Percentiles rank a stretch among this genome's conserved stretches.
These are phyloP conservation scores for Chrysanthemum seticuspe DNA, from an alignment of 129 eudicot genomes.

Conservation along the genomic window DNA sequence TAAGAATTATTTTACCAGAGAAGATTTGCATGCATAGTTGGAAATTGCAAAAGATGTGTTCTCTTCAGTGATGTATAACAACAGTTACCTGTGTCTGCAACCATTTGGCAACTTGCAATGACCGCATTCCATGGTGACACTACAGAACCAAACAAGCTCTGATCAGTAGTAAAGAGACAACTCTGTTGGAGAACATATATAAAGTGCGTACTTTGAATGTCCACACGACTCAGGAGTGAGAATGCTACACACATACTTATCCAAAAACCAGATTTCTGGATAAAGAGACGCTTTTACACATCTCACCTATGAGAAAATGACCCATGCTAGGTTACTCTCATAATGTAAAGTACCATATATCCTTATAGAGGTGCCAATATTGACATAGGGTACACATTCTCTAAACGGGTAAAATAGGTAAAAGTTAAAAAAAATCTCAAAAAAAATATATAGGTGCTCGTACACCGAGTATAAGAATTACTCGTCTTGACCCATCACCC, in stretches of 20 bases:
- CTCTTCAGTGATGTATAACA: background rate
- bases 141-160: conserved; percentile 26
- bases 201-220: background rate
- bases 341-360: too few species aligned
- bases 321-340: too few species aligned
- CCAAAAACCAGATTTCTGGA: background rate
- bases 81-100: conserved; percentile 86
- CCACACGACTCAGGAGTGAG: background rate
- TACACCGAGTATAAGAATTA: too few species aligned
- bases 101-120: conserved; percentile 98
- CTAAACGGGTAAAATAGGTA: too few species aligned
- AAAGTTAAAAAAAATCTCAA: too few species aligned
- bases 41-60: background rate
- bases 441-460: too few species aligned
- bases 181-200: background rate
- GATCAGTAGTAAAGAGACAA: conserved; percentile 23
- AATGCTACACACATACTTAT: background rate
- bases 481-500: too few species aligned
- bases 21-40: background rate
- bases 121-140: conserved; percentile 98
- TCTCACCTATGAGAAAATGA: too few species aligned
- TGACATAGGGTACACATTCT: too few species aligned
- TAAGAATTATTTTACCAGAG: background rate
- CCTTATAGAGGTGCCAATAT: too few species aligned
- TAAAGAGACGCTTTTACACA: too few species aligned